Conservation (phyloP, 768 basidiomycete genomes). For the Serendipita vermifera region DNA sequence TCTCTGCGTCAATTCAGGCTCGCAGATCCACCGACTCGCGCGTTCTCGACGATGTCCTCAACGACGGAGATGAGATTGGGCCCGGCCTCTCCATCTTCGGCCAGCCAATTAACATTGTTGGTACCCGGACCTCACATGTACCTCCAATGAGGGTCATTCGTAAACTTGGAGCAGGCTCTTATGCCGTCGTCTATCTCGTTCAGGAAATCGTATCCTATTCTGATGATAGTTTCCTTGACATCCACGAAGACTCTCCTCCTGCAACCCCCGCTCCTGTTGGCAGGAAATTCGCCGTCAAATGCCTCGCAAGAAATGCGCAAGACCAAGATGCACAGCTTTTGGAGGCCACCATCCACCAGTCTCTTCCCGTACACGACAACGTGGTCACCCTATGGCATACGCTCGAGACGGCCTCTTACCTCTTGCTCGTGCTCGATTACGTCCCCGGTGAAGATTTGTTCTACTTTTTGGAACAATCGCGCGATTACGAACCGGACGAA, state of each 20-base stretch:
- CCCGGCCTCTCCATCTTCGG: conserved; percentile 54
- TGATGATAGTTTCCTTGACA: neutral
- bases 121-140: neutral
- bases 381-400: conserved; percentile 92
- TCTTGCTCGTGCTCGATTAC: conserved; percentile 87
- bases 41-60: conserved; percentile 46
- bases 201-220: conserved; percentile 39
- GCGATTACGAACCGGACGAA: conserved; percentile 48
- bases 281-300: conserved; percentile 88
- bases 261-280: conserved; percentile 25
- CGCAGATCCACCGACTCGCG: conserved; percentile 32
- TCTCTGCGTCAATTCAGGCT: too few relatives aligned
- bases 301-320: conserved; percentile 86
- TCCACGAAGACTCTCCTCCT: neutral
- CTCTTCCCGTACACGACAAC: conserved; percentile 75
- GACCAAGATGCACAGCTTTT: conserved; percentile 48
- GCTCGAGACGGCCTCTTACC: conserved; percentile 78
- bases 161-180: conserved; percentile 76
- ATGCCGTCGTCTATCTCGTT: conserved; percentile 90
- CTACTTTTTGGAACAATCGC: conserved; percentile 94
- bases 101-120: conserved; percentile 47
- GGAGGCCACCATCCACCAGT: conserved; percentile 87
- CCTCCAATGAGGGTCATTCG: conserved; percentile 42
- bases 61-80: conserved; percentile 60
- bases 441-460: conserved; percentile 96